Conservation (phyloP, 2,329 filamentous ascomycete genomes). For the Aspergillus neoniger region DNA sequence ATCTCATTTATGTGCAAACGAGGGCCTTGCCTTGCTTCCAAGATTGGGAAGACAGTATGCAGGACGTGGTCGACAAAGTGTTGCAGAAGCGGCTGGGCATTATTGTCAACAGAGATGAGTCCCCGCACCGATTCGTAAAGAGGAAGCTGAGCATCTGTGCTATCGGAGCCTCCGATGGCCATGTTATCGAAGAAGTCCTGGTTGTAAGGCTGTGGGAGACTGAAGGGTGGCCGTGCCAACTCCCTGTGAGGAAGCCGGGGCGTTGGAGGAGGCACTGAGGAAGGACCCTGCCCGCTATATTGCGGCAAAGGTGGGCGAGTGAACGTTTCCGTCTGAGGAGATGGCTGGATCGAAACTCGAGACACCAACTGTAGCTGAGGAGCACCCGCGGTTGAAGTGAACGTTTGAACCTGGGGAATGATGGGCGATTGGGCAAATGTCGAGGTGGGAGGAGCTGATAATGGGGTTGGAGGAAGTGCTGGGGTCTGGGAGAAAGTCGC, state of each 20-base stretch:
- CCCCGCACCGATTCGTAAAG: neutral
- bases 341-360: neutral
- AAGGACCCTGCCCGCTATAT: neutral
- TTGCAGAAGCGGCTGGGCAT: slow-evolving; percentile 79
- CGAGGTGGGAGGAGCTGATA: too few relatives aligned
- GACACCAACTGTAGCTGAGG: neutral
- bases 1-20: neutral
- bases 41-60: slow-evolving; percentile 48
- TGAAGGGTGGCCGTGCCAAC: neutral
- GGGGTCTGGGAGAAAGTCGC: too few relatives aligned
- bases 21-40: neutral
- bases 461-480: too few relatives aligned
- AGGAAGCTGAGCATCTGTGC: neutral
- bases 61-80: slow-evolving; percentile 87
- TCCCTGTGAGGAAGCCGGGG: neutral
- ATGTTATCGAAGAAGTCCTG: neutral
- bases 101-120: slow-evolving; percentile 65
- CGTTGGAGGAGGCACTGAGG: neutral
- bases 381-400: neutral
- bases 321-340: neutral
- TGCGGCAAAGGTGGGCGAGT: neutral
- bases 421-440: too few relatives aligned
- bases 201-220: neutral
- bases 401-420: neutral
- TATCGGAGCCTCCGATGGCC: neutral